Conservation (phyloP, 192 early-diverging fungal genomes). For the Backusella tarrabulga region DNA sequence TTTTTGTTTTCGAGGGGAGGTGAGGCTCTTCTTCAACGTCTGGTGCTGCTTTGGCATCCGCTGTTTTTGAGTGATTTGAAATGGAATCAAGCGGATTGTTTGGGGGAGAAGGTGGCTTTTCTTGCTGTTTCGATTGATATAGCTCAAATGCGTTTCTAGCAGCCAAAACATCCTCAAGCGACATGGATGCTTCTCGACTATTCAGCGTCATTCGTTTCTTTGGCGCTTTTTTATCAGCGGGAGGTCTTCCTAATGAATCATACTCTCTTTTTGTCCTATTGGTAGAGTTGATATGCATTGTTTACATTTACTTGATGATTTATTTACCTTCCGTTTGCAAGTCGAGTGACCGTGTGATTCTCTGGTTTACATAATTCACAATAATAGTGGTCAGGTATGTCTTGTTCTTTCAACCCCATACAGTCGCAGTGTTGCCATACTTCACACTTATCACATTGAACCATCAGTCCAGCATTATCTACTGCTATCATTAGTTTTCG, state of each 20-base stretch:
- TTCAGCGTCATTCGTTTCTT: slow-evolving; percentile 57
- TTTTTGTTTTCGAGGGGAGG: neutral
- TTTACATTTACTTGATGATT: neutral
- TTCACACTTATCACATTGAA: slow-evolving; percentile 51
- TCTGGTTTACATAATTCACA: slow-evolving; percentile 48
- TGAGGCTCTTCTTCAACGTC: neutral
- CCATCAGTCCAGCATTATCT: slow-evolving; percentile 53
- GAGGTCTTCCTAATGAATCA: slow-evolving; percentile 6
- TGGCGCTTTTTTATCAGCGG: slow-evolving; percentile 37
- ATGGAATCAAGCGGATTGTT: neutral
- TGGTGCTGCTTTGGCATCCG: neutral
- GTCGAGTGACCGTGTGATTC: slow-evolving; percentile 37
- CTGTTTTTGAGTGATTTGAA: neutral
- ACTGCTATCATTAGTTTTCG: neutral
- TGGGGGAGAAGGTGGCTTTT: neutral
- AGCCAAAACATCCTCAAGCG: slow-evolving; percentile 45
- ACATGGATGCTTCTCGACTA: slow-evolving; percentile 52
- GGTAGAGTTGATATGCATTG: neutral
- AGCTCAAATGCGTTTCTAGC: slow-evolving; percentile 21
- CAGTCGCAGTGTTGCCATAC: slow-evolving; percentile 56
- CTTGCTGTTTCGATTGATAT: neutral
- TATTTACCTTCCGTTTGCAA: slow-evolving; percentile 38
- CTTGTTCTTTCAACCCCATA: slow-evolving; percentile 43
- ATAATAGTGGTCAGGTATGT: slow-evolving; percentile 50
- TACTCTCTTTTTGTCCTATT: slow-evolving; percentile 25